Percentiles rank a stretch among this genome's conserved stretches.
Conservation (phyloP, 129 eudicot genomes). For the Sambucus nigra region DNA sequence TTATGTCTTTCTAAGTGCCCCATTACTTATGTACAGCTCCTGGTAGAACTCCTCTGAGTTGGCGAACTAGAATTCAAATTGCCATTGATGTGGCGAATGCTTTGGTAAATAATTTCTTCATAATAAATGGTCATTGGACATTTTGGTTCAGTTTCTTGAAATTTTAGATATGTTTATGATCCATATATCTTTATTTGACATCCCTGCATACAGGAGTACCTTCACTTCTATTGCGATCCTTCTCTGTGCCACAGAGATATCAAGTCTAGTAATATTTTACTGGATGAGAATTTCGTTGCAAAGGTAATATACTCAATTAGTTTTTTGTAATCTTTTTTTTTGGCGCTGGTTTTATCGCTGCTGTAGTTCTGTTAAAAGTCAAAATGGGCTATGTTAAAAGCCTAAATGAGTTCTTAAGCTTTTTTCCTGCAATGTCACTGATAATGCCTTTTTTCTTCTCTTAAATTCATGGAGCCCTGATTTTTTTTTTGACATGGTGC, state of each 20-base stretch:
- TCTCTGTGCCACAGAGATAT: conserved; percentile 97
- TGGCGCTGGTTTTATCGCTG: too few species aligned
- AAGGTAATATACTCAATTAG: conserved; percentile 38
- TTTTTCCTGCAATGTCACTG: too few species aligned
- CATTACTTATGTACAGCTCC: conserved; percentile 44
- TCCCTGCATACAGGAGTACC: conserved; percentile 71
- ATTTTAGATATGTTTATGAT: not conserved
- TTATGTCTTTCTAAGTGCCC: conserved; percentile 4
- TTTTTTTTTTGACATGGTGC: too few species aligned
- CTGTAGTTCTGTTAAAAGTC: not conserved
- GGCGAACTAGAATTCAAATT: conserved; percentile 87
- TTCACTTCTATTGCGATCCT: conserved; percentile 91
- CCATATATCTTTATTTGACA: conserved; percentile 9
- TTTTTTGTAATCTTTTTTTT: too few species aligned
- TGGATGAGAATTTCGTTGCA: conserved; percentile 67
- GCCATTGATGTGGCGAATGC: conserved; percentile 99
- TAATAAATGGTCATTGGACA: not conserved
- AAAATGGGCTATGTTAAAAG: too few species aligned
- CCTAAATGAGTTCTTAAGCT: too few species aligned
- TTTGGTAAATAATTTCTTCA: conserved; percentile 60
- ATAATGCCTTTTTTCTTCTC: too few species aligned
- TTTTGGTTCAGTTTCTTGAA: conserved; percentile 3
- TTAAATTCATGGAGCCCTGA: too few species aligned
- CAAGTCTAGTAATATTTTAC: conserved; percentile 88
- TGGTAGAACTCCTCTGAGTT: conserved; percentile 56